Evolutionary conservation across 1,284 basidiomycete species (phyloP).

Genomic region (Leccinum griseonigrum): DNA sequence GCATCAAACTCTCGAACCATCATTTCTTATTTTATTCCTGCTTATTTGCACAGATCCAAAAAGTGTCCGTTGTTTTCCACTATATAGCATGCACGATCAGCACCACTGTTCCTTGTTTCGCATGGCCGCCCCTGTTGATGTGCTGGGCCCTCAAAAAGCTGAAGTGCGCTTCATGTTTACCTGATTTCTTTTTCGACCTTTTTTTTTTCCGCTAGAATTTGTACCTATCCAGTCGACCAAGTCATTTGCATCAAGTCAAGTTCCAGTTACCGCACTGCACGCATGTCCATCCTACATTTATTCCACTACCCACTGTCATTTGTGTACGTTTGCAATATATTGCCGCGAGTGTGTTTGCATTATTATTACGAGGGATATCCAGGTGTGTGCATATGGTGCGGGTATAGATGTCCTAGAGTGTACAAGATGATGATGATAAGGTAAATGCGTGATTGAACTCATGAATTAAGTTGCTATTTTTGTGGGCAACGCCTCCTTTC

Average conservation of each 20-base stretch:
- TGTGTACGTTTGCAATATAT: constrained; percentile 31
- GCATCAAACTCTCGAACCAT: constrained; percentile 33
- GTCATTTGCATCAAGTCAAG: constrained; percentile 26
- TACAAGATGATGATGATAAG: constrained; percentile 18
- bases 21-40: constrained; percentile 34
- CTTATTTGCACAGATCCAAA: constrained; percentile 34
- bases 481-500: constrained; percentile 22
- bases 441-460: constrained; percentile 9
- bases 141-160: constrained; percentile 25
- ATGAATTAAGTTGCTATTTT: constrained; percentile 16
- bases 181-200: constrained; percentile 10
- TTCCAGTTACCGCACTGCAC: constrained; percentile 23
- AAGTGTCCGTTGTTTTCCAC: constrained; percentile 23
- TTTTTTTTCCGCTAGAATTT: constrained; percentile 27
- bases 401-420: constrained; percentile 21
- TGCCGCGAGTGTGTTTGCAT: constrained; percentile 23
- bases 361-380: background rate
- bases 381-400: constrained; percentile 7
- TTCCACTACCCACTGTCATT: constrained; percentile 28
- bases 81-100: constrained; percentile 31
- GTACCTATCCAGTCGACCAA: constrained; percentile 20
- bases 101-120: constrained; percentile 21
- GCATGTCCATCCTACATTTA: constrained; percentile 24
- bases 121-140: constrained; percentile 13
- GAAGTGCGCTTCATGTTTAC: constrained; percentile 29